Evolutionary conservation across 441 rosid genomes (phyloP).

Genomic region (Populus hybrid): DNA sequence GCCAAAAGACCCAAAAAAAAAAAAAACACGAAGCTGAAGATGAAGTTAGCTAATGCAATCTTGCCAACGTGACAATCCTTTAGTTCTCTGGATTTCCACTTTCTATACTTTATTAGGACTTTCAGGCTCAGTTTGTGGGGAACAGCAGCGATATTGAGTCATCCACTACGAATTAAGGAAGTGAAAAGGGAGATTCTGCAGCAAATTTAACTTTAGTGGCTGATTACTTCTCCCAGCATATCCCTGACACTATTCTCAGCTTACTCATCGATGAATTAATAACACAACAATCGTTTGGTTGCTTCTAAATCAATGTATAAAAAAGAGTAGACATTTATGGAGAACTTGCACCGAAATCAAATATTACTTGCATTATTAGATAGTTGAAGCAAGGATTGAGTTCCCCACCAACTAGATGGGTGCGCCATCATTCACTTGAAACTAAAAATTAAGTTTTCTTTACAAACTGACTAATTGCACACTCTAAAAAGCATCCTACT

Average conservation of each 20-base stretch:
- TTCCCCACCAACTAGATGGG: neutral
- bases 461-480: neutral
- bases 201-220: constrained; percentile 19
- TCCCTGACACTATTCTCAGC: constrained; percentile 2
- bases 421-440: neutral
- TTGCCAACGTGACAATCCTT: neutral
- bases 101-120: constrained; percentile 1
- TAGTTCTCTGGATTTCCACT: constrained; percentile 8
- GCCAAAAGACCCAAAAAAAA: neutral
- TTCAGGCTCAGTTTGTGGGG: constrained; percentile 12
- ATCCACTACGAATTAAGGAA: constrained; percentile 6
- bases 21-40: neutral
- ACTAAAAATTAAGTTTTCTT: neutral
- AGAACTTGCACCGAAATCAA: neutral
- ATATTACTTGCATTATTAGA: neutral
- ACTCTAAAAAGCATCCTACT: neutral
- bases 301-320: constrained; percentile 12
- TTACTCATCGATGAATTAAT: neutral
- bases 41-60: neutral
- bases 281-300: neutral
- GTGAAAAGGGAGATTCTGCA: constrained; percentile 21
- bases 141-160: constrained; percentile 5
- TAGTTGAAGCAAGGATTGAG: neutral
- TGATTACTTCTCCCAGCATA: constrained; percentile 18
- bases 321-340: neutral